Evolutionary conservation across 1,284 basidiomycete species (phyloP), one percentile per base, ranked within the genome.

Genomic region (Microbotryum violaceum): DNA sequence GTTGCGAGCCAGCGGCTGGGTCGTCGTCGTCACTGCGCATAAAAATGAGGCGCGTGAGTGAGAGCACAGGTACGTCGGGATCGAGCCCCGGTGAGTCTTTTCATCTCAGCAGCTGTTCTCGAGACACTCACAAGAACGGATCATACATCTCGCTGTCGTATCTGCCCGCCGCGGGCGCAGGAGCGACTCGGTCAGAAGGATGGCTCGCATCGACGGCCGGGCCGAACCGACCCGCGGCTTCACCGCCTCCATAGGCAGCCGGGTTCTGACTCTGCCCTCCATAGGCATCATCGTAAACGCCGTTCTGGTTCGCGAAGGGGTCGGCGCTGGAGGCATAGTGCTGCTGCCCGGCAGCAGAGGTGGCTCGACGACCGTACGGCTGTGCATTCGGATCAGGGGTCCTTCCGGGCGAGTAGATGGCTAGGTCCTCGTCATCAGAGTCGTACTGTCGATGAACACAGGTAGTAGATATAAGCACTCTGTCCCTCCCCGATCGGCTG

Each of bases 361-460:
- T 55, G 21, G 16, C 21, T 53, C 57, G 25, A 33, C 25, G 49
- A 29, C 54, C 18, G 57, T 50, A n/a, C 25, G 42, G 10, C 10
- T 10, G 51, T 52, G 16, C 37, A 12, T 23, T 50, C 9, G 47
- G 37, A 3, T 44, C 3, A 1, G 62, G 67, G 6, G 48, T 49
- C 27, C 49, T 50, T 8, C 50, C 50, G 14, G 61, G 55, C 2
- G 54, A 45, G 56, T 62, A 68, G 31, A 68, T 62, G n/a, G 64
- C 50, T 31, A 68, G 62, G 58, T 68, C 67, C 45, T 68, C 67
- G 27, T 68, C 66, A 57, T 68, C 67, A n/a, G 64, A 66, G 31
- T 64, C 67, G 51, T 62, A 66, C 57, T 67, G 48, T n/a, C 48
- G 21, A 20, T 49, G 18, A 49, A 10, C 1, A n/a, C 23, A 49